Evolutionary conservation across 495 filamentous ascomycete species (phyloP).

Genomic region (Aeminium ludgeri): DNA sequence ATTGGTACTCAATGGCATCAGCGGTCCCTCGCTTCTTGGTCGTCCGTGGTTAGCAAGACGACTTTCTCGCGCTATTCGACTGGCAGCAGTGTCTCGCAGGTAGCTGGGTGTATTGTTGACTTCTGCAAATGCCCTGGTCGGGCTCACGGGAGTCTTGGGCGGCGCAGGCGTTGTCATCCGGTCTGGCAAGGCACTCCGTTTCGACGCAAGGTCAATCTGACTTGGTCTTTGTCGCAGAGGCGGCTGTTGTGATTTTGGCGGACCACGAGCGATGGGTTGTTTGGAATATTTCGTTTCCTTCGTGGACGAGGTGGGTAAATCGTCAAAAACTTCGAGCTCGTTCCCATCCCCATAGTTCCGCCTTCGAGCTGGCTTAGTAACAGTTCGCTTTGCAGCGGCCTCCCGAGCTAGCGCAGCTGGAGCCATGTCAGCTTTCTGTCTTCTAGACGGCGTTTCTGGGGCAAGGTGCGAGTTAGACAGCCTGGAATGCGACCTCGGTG

Average conservation of each 20-base stretch:
- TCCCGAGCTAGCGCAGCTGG: slow-evolving; percentile 33
- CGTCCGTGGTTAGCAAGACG: slow-evolving; percentile 25
- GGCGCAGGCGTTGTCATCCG: slow-evolving; percentile 32
- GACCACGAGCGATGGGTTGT: slow-evolving; percentile 54
- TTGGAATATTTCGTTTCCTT: slow-evolving; percentile 70
- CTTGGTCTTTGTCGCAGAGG: slow-evolving; percentile 20
- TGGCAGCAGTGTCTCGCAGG: slow-evolving; percentile 83
- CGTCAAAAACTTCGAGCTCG: slow-evolving; percentile 85
- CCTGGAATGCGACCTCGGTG: slow-evolving; percentile 34
- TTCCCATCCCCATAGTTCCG: slow-evolving; percentile 81
- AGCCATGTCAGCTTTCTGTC: slow-evolving; percentile 22
- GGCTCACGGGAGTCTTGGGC: slow-evolving; percentile 35
- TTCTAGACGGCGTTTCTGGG: slow-evolving; percentile 29
- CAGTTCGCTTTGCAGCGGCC: slow-evolving; percentile 42
- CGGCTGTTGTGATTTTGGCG: slow-evolving; percentile 33
- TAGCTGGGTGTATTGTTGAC: slow-evolving; percentile 55
- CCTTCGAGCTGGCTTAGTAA: slow-evolving; percentile 51
- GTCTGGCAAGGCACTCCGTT: slow-evolving; percentile 13
- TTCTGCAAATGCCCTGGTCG: slow-evolving; percentile 24
- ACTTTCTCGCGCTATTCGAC: slow-evolving; percentile 75
- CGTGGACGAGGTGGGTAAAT: slow-evolving; percentile 73
- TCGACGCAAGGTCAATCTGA: slow-evolving; percentile 6
- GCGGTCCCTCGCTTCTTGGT: slow-evolving; percentile 31
- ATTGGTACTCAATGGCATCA: slow-evolving; percentile 53
- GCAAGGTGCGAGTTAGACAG: slow-evolving; percentile 29